A percentile compares a stretch with the other conserved stretches of the same genome.
Evolutionary conservation across 305 asterid species (phyloP).

Genomic region (Rubia balearica): DNA sequence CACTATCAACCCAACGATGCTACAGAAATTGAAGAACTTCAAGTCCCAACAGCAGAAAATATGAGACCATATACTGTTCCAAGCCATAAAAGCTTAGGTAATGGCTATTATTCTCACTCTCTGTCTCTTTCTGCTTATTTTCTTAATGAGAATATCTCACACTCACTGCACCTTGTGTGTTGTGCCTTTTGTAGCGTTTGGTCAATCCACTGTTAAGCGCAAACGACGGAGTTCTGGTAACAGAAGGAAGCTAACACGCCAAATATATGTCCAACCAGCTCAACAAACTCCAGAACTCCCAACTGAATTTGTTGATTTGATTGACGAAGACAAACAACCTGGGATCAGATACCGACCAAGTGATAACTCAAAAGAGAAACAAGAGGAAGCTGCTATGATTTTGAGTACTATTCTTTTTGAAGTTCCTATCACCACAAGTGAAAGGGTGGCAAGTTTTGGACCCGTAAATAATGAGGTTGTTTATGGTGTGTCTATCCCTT

Average conservation of each 20-base stretch:
- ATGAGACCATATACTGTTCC: neutral
- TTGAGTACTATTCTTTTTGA: neutral
- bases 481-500: neutral
- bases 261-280: neutral
- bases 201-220: neutral
- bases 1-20: neutral
- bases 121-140: neutral
- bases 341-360: neutral
- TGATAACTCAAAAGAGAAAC: neutral
- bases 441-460: neutral
- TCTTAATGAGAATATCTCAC: neutral
- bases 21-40: neutral
- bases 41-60: neutral
- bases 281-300: neutral
- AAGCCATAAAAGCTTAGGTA: neutral
- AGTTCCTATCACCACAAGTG: too few relatives aligned
- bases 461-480: neutral
- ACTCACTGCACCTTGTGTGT: too few relatives aligned
- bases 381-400: neutral
- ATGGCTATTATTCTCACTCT: neutral
- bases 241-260: neutral
- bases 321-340: too few relatives aligned
- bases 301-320: neutral
- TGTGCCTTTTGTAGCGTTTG: neutral
- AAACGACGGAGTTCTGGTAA: neutral